phyloP scores from a whole-genome alignment of 352 stramenopile species.

The Globisporangium radiosum region DNA sequence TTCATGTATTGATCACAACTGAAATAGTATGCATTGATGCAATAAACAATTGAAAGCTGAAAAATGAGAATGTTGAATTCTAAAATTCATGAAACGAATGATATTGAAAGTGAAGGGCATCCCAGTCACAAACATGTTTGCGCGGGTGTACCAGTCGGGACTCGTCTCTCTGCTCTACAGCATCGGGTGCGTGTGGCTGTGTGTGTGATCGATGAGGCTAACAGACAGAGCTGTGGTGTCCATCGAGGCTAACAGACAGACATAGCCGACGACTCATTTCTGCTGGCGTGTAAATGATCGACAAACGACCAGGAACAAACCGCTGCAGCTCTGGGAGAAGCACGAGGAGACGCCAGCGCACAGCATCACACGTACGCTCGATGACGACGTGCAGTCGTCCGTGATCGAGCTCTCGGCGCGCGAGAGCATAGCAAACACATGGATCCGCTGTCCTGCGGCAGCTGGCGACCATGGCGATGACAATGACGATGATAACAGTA shows the following conservation, averaged over 20 bases:
- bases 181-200: constrained; percentile 31
- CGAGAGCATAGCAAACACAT: constrained; percentile 32
- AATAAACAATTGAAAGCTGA: too few relatives aligned
- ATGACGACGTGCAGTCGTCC: constrained; percentile 51
- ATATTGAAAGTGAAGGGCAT: too few relatives aligned
- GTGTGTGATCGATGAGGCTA: background rate
- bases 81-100: too few relatives aligned
- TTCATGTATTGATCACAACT: background rate
- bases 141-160: constrained; percentile 37
- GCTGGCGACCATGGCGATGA: background rate
- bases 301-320: constrained; percentile 23
- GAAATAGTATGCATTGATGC: too few relatives aligned
- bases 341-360: constrained; percentile 19
- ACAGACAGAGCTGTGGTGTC: too few relatives aligned
- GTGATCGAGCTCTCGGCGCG: constrained; percentile 36
- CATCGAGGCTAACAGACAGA: background rate
- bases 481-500: background rate
- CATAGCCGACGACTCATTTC: too few relatives aligned
- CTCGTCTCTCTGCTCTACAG: constrained; percentile 61
- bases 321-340: constrained; percentile 60
- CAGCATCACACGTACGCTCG: constrained; percentile 39
- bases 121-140: constrained; percentile 26
- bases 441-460: constrained; percentile 34
- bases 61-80: too few relatives aligned
- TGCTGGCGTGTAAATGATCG: too few relatives aligned